Evolutionary conservation across 805 yeast genomes (phyloP), one percentile per base, ranked within the genome.

Genomic region (Myxozyma monticola): DNA sequence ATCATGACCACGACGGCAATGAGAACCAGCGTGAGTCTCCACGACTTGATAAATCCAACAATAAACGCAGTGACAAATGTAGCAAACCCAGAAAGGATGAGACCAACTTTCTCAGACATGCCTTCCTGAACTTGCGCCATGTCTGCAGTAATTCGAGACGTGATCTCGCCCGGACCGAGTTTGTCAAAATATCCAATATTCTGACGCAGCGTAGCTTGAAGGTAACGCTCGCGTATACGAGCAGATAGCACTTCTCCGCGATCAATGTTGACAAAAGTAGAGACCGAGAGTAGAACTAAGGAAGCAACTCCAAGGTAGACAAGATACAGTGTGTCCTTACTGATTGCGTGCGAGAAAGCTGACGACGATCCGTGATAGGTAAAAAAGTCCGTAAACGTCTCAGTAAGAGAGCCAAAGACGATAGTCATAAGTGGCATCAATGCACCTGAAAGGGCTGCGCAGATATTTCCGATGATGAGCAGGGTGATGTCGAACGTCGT

Each of bases 61-160:
- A 65, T 65, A 18, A 71, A 54, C 7, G 74, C 69, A 18, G 72
- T 54, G 28, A 68, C 57, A 52, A 72, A 71, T 2, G 71, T 65
- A 12, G 74, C 64, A 9, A 69, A 31, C 22, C 71, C 71, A 39
- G 63, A 62, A 21, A 68, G 56, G 28, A 69, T 66, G 37, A 62
- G 59, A 18, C 72, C 72, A 4, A 67, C 63, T 50, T 71, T 71
- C 51, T 71, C 74, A 30, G 71, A 65, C 53, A 71, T 70, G 25
- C 72, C 75, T 37, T 69, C 75, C 49, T 6, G 75, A 67, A 29
- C 72, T 70, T 48, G 68, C 71, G n/a, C 75, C 75, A 8, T 73
- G 63, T 14, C 75, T 76, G 7, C 72, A 57, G 37, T 64, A 62
- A 54, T 71, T 76, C 48, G 72, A 72, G 48, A 64, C 71, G 17